A percentile compares a stretch with the other conserved stretches of the same genome.
phyloP scores from a whole-genome alignment of 257 asterid genomes.

The Nemophila menziesii region DNA sequence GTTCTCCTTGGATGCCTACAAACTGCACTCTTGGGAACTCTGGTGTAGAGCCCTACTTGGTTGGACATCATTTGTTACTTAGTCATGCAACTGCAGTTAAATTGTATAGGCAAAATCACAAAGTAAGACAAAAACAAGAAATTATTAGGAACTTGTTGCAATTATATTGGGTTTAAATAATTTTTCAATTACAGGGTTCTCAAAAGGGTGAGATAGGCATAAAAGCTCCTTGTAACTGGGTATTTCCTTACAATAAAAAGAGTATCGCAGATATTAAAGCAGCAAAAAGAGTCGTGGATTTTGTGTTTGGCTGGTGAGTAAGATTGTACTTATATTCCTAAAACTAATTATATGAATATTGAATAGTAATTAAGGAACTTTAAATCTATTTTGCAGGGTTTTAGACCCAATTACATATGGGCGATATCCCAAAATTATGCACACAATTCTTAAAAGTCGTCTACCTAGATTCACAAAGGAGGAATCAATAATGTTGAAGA shows the following conservation, averaged over 20 bases:
- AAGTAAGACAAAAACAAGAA: constrained; percentile 19
- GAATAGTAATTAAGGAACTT: no score
- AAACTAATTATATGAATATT: no score
- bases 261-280: constrained; percentile 18
- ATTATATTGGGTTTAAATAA: background rate
- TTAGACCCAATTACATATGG: constrained; percentile 37
- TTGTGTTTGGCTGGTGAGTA: constrained; percentile 5
- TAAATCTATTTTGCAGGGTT: constrained; percentile 41
- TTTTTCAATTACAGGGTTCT: constrained; percentile 16
- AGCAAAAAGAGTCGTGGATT: constrained; percentile 28
- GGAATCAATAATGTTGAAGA: no score
- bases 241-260: constrained; percentile 18
- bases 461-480: constrained; percentile 46
- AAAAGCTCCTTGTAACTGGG: constrained; percentile 17
- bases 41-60: constrained; percentile 50
- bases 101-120: constrained; percentile 30
- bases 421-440: constrained; percentile 39
- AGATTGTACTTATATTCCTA: background rate
- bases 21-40: constrained; percentile 38
- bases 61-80: constrained; percentile 37
- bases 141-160: background rate
- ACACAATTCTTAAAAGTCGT: constrained; percentile 20
- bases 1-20: constrained; percentile 27
- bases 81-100: constrained; percentile 34
- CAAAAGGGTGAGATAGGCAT: constrained; percentile 44